These are phyloP conservation scores for Colletotrichum agaves DNA, from an alignment of 2,329 filamentous ascomycete genomes.

Conservation along the genomic window DNA sequence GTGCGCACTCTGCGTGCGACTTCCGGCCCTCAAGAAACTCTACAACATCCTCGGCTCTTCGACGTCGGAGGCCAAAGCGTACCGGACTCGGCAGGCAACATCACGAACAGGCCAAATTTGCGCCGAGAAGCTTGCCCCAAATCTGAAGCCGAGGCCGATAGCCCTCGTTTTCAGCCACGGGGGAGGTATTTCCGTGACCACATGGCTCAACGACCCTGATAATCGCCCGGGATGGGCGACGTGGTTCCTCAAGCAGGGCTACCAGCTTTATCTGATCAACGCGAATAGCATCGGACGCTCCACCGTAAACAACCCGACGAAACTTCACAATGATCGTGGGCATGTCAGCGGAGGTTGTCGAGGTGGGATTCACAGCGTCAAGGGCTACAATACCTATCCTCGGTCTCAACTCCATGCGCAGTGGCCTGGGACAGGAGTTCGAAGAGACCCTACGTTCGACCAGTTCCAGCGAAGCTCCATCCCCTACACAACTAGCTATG, in stretches of 20 bases:
- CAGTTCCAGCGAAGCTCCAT: constrained; percentile 57
- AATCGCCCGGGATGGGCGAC: constrained; percentile 53
- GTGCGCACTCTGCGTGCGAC: constrained; percentile 6
- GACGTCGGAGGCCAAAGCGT: constrained; percentile 45
- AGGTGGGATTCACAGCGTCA: constrained; percentile 43
- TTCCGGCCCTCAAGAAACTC: constrained; percentile 17
- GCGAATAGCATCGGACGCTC: constrained; percentile 49
- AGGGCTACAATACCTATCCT: constrained; percentile 44
- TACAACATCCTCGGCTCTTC: constrained; percentile 42
- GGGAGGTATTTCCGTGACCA: constrained; percentile 45
- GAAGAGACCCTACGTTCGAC: constrained; percentile 59
- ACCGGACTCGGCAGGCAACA: constrained; percentile 39
- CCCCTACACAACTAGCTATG: constrained; percentile 44
- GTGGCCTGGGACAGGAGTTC: constrained; percentile 46
- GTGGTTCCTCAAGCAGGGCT: constrained; percentile 52
- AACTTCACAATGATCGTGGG: constrained; percentile 42
- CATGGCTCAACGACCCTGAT: constrained; percentile 54
- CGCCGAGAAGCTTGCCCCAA: constrained; percentile 47
- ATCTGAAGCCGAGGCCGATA: constrained; percentile 38
- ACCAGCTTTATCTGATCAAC: constrained; percentile 54
- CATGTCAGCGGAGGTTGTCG: constrained; percentile 42
- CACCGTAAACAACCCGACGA: constrained; percentile 43
- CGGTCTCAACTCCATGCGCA: constrained; percentile 47
- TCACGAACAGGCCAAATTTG: constrained; percentile 44
- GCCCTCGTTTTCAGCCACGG: constrained; percentile 48